These are phyloP conservation scores for Ajuga reptans DNA, from an alignment of 305 asterid genomes.

Conservation along the genomic window DNA sequence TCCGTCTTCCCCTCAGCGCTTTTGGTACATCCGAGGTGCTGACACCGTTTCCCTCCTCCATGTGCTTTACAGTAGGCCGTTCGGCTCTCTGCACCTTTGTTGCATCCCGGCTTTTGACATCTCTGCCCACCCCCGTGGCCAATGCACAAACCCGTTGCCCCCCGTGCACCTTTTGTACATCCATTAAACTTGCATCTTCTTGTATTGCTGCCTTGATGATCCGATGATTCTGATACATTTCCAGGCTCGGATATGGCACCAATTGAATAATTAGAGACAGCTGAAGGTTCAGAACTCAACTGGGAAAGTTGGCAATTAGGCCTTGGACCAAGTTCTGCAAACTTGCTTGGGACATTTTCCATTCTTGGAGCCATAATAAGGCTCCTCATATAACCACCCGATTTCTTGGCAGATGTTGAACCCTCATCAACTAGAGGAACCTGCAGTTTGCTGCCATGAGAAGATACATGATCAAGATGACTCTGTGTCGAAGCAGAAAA, in stretches of 20 bases:
- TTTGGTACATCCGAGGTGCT: conserved; percentile 81
- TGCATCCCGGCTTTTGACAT: conserved; percentile 83
- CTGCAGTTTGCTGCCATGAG: conserved; percentile 21
- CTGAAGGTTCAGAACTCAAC: conserved; percentile 57
- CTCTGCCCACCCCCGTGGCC: conserved; percentile 94
- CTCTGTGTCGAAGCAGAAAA: conserved; percentile 41
- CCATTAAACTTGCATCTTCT: conserved; percentile 64
- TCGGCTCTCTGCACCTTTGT: conserved; percentile 84
- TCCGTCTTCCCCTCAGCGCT: conserved; percentile 88
- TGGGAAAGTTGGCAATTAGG: conserved; percentile 44
- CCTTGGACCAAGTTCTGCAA: conserved; percentile 29
- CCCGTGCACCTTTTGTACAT: conserved; percentile 78
- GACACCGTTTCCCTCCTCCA: conserved; percentile 87
- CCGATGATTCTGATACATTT: conserved; percentile 43
- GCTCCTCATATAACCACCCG: conserved; percentile 75
- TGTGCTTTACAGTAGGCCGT: conserved; percentile 89
- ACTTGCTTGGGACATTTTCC: conserved; percentile 24
- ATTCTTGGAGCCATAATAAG: conserved; percentile 60
- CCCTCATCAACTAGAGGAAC: conserved; percentile 72
- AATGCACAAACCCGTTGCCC: conserved; percentile 77
- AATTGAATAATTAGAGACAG: conserved; percentile 51
- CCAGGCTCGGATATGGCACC: conserved; percentile 60
- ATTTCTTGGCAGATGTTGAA: conserved; percentile 78
- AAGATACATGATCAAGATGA: conserved; percentile 27
- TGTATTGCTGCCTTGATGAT: conserved; percentile 36